Percentiles rank a stretch among this genome's conserved stretches.
phyloP scores from a whole-genome alignment of 164 flowering plant species.

The Platanus orientalis region DNA sequence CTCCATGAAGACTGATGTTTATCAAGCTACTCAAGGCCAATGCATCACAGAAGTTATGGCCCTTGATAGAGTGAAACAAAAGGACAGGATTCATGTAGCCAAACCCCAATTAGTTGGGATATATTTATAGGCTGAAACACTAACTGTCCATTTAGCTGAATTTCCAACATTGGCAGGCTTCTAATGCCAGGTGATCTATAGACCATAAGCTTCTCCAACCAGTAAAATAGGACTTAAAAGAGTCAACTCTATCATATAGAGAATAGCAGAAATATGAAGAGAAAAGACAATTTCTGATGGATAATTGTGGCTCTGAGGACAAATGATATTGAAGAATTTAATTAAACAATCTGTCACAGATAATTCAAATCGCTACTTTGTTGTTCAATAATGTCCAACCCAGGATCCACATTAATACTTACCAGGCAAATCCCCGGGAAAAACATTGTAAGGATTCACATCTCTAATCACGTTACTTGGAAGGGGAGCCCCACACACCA shows the following conservation, averaged over 20 bases:
- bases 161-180: not conserved
- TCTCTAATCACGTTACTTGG: slow-evolving; percentile 36
- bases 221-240: not conserved
- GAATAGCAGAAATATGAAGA: not conserved
- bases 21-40: too few relatives aligned
- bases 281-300: not conserved
- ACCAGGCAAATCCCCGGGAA: slow-evolving; percentile 43
- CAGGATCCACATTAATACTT: slow-evolving; percentile 6
- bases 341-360: not conserved
- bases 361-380: not conserved
- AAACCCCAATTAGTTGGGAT: too few relatives aligned
- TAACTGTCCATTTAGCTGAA: not conserved
- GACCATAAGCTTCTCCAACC: not conserved
- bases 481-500: slow-evolving; percentile 23
- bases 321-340: not conserved
- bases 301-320: not conserved
- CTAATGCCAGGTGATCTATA: not conserved
- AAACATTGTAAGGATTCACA: slow-evolving; percentile 31
- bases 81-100: too few relatives aligned
- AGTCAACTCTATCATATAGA: not conserved
- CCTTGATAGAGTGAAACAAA: too few relatives aligned
- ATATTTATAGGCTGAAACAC: too few relatives aligned
- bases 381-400: not conserved
- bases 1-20: too few relatives aligned
- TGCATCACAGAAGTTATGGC: too few relatives aligned